Evolutionary conservation across 2,329 filamentous ascomycete genomes (phyloP).

Genomic region (Colletotrichum gigasporum): DNA sequence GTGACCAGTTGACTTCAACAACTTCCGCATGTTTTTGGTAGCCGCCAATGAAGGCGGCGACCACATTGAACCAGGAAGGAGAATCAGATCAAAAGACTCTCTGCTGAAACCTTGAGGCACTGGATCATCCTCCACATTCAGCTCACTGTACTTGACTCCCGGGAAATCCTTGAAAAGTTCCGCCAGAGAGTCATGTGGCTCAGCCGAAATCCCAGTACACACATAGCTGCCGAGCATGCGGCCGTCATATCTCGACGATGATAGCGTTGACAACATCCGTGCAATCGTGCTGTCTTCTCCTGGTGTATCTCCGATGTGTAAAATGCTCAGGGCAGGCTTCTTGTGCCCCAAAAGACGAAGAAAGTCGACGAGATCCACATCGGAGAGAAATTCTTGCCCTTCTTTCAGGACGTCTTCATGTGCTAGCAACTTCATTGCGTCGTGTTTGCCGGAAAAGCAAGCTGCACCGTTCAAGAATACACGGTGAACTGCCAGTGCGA

Average conservation of each 20-base stretch:
- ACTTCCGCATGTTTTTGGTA: constrained; percentile 10
- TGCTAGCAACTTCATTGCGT: background rate
- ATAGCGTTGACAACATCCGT: background rate
- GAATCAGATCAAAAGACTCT: constrained; percentile 41
- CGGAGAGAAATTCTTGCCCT: background rate
- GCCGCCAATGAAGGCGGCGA: background rate
- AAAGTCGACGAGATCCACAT: constrained; percentile 2
- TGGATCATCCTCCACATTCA: constrained; percentile 42
- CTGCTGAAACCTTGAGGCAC: constrained; percentile 29
- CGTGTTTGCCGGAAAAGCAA: background rate
- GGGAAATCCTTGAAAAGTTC: background rate
- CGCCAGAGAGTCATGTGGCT: constrained; percentile 16
- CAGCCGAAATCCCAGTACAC: constrained; percentile 39
- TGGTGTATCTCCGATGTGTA: background rate
- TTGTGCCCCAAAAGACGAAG: constrained; percentile 35
- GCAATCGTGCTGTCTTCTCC: background rate
- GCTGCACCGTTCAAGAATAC: background rate
- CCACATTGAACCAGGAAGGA: background rate
- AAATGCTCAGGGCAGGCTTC: constrained; percentile 30
- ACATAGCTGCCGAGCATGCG: constrained; percentile 32
- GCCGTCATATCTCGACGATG: background rate
- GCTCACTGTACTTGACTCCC: background rate
- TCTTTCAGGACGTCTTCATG: background rate
- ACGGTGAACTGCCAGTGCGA: background rate
- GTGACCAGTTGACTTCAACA: constrained; percentile 1